These are phyloP conservation scores for Rhizopogon rudus DNA, from an alignment of 768 basidiomycete genomes.

Conservation along the genomic window DNA sequence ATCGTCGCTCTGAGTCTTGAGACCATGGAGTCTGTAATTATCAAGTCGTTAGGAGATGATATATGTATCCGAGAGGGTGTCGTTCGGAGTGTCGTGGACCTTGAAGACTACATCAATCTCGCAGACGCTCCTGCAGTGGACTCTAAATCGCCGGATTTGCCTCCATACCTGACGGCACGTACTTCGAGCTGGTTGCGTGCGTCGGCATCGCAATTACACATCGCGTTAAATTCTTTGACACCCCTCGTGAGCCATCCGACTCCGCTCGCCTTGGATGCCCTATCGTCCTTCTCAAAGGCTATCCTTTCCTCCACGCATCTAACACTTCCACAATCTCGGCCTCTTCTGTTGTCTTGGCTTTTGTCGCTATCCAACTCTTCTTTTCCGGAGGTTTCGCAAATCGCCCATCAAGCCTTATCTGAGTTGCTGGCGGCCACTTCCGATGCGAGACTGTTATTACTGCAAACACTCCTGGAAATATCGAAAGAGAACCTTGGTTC, in stretches of 20 bases:
- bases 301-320: slow-evolving; percentile 52
- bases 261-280: slow-evolving; percentile 52
- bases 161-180: slow-evolving; percentile 48
- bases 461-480: slow-evolving; percentile 57
- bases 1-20: slow-evolving; percentile 52
- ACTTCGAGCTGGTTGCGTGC: slow-evolving; percentile 77
- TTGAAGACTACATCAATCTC: slow-evolving; percentile 57
- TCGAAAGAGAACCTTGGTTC: slow-evolving; percentile 61
- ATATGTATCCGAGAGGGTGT: slow-evolving; percentile 61
- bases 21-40: slow-evolving; percentile 50
- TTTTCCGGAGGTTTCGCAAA: slow-evolving; percentile 45
- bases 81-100: slow-evolving; percentile 45
- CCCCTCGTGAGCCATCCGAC: slow-evolving; percentile 70
- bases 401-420: slow-evolving; percentile 43
- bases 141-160: slow-evolving; percentile 19
- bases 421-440: slow-evolving; percentile 40
- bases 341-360: slow-evolving; percentile 66
- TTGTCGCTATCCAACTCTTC: slow-evolving; percentile 65
- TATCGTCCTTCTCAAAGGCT: slow-evolving; percentile 49
- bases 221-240: slow-evolving; percentile 74
- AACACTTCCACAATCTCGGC: slow-evolving; percentile 63
- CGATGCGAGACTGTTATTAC: slow-evolving; percentile 36
- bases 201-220: slow-evolving; percentile 77
- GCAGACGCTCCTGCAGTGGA: slow-evolving; percentile 10
- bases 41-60: slow-evolving; percentile 61